phyloP scores from a whole-genome alignment of 2,329 filamentous ascomycete species.

The Aspergillus awamori region DNA sequence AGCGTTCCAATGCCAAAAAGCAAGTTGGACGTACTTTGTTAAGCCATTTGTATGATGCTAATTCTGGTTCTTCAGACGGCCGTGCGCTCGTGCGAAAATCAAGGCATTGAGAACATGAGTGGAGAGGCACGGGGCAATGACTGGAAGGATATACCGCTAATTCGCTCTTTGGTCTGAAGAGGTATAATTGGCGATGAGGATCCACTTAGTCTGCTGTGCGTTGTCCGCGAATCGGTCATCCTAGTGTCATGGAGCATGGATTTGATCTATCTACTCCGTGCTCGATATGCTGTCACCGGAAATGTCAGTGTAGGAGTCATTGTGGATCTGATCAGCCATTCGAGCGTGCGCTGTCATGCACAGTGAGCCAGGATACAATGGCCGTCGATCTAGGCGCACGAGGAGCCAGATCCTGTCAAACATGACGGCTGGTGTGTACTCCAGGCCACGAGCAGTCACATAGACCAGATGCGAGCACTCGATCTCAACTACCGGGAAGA shows the following conservation, averaged over 20 bases:
- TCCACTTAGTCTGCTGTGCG: constrained; percentile 1
- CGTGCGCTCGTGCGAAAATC: constrained; percentile 5
- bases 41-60: background rate
- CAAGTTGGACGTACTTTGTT: background rate
- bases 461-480: background rate
- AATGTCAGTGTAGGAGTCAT: background rate
- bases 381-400: background rate
- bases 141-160: constrained; percentile 1
- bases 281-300: background rate
- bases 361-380: background rate
- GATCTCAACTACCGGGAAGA: background rate
- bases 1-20: background rate
- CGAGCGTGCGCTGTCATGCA: background rate
- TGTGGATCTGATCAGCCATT: background rate
- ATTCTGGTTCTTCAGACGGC: background rate
- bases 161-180: background rate
- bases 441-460: background rate
- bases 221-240: background rate
- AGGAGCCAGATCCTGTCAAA: background rate
- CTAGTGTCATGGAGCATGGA: background rate
- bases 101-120: constrained; percentile 1
- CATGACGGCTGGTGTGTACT: background rate
- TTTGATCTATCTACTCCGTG: background rate
- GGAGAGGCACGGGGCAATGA: constrained; percentile 5
- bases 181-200: constrained; percentile 1